Conservation (phyloP, 2,329 filamentous ascomycete species). For the Penicillium crustosum region DNA sequence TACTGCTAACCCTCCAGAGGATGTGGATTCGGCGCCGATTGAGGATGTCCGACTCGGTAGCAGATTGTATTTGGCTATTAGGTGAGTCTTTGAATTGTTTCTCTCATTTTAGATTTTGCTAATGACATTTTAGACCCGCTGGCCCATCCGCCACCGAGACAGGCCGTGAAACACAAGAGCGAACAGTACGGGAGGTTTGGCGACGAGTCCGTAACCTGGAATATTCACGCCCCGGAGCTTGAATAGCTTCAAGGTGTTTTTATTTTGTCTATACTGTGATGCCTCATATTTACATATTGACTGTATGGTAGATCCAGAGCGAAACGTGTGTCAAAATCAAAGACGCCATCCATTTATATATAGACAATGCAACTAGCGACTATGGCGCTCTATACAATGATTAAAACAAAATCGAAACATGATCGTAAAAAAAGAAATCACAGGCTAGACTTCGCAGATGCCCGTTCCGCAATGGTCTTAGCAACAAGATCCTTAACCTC, state of each 20-base stretch:
- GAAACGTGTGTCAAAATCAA: constrained; percentile 14
- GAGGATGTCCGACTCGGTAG: constrained; percentile 63
- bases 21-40: constrained; percentile 57
- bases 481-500: constrained; percentile 57
- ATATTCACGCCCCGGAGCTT: constrained; percentile 64
- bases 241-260: constrained; percentile 10
- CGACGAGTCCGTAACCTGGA: constrained; percentile 64
- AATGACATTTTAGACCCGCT: constrained; percentile 54
- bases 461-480: constrained; percentile 46
- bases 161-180: constrained; percentile 65
- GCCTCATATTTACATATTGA: background rate
- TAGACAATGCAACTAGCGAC: constrained; percentile 25
- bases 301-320: background rate
- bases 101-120: background rate
- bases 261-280: background rate
- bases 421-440: constrained; percentile 17
- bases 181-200: constrained; percentile 72
- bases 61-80: constrained; percentile 68
- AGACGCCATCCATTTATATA: constrained; percentile 19
- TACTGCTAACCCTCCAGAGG: constrained; percentile 67
- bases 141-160: constrained; percentile 62
- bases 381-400: constrained; percentile 27
- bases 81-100: constrained; percentile 43
- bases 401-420: constrained; percentile 10
- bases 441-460: constrained; percentile 28